Conservation (phyloP, 2,329 filamentous ascomycete species). For the Fusarium floridanum region DNA sequence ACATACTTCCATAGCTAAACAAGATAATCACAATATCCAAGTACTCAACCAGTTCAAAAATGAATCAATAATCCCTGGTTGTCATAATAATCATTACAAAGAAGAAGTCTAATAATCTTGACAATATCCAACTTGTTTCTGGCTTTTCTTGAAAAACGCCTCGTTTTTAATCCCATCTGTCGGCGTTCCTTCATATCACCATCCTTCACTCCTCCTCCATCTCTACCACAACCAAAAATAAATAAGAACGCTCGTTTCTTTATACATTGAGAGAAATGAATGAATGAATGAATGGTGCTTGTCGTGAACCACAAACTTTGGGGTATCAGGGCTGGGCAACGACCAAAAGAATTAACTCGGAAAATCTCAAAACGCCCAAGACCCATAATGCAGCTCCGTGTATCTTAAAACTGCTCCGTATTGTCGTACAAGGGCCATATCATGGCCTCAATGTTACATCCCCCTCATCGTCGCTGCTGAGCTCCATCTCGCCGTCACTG, state of each 20-base stretch:
- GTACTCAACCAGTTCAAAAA: not conserved
- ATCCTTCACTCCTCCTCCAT: not conserved
- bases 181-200: conserved; percentile 20
- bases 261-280: conserved; percentile 40
- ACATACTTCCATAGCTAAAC: not conserved
- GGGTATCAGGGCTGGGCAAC: conserved; percentile 41
- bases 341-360: conserved; percentile 15
- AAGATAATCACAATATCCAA: not conserved
- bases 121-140: conserved; percentile 28
- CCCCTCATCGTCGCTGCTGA: conserved; percentile 51
- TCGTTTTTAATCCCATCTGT: conserved; percentile 10
- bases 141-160: conserved; percentile 24
- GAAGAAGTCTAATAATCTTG: conserved; percentile 33
- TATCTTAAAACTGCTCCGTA: conserved; percentile 18
- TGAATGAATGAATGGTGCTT: conserved; percentile 10
- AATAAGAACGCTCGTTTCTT: conserved; percentile 24
- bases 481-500: conserved; percentile 56
- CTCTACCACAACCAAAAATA: conserved; percentile 12
- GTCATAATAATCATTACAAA: conserved; percentile 37
- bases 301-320: conserved; percentile 35
- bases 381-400: conserved; percentile 22
- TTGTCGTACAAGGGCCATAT: conserved; percentile 37
- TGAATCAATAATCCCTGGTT: conserved; percentile 14
- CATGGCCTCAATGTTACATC: conserved; percentile 52
- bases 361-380: conserved; percentile 29